Percentiles rank a stretch among this genome's conserved stretches.
phyloP scores from a whole-genome alignment of 2,329 filamentous ascomycete genomes.

The Botryosphaeria dothidea region DNA sequence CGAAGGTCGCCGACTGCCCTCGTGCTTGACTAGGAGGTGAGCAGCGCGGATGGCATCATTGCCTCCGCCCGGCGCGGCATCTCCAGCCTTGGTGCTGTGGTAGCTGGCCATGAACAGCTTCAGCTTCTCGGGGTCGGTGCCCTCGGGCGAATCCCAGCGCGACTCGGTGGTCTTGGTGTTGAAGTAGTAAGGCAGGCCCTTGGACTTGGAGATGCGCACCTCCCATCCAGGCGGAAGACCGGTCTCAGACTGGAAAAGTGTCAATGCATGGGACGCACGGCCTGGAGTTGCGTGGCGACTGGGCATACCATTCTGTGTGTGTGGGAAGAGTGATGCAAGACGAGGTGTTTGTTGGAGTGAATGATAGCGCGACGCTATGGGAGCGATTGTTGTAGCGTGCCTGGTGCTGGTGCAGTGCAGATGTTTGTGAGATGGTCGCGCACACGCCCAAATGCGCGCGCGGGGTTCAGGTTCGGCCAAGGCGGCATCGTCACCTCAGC shows the following conservation, averaged over 20 bases:
- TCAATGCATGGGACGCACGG: not conserved
- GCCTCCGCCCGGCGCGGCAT: constrained; percentile 41
- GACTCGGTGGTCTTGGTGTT: constrained; percentile 83
- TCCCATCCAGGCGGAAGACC: constrained; percentile 89
- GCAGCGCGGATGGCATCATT: constrained; percentile 90
- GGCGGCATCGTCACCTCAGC: constrained; percentile 10
- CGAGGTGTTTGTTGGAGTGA: not conserved
- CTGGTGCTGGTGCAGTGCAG: constrained; percentile 5
- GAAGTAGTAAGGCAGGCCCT: constrained; percentile 99
- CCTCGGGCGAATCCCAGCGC: constrained; percentile 88
- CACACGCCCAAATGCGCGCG: constrained; percentile 2
- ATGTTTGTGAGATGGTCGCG: constrained; percentile 16
- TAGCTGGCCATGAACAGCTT: constrained; percentile 92
- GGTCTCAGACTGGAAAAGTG: constrained; percentile 63
- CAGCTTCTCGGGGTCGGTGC: constrained; percentile 87
- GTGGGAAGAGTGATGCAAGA: not conserved
- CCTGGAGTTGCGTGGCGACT: not conserved
- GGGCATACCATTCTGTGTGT: not conserved
- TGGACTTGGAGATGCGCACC: constrained; percentile 96
- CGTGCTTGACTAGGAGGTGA: constrained; percentile 93
- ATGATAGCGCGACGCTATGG: constrained; percentile 15
- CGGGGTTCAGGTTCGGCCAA: not conserved
- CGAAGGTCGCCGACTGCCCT: constrained; percentile 80
- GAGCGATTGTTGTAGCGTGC: constrained; percentile 4
- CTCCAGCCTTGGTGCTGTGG: constrained; percentile 62